phyloP scores from a whole-genome alignment of 805 yeast species.

The Cyberlindnera sargentensis region DNA sequence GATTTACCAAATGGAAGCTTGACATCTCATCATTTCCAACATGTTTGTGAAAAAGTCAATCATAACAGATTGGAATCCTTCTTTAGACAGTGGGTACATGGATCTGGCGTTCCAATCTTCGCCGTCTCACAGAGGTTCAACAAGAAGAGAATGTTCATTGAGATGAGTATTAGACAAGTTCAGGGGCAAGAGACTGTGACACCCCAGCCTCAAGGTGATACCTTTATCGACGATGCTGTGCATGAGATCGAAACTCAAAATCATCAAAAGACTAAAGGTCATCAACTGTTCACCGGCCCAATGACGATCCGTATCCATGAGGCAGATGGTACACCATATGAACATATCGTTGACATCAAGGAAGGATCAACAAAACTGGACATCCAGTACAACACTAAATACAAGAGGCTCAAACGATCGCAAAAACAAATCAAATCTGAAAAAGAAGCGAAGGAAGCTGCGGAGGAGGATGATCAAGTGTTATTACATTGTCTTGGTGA shows the following conservation, averaged over 20 bases:
- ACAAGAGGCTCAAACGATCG: conserved; percentile 69
- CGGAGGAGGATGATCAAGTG: conserved; percentile 30
- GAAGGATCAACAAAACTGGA: conserved; percentile 83
- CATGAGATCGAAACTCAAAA: conserved; percentile 6
- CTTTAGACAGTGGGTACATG: conserved; percentile 90
- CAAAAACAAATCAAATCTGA: conserved; percentile 32
- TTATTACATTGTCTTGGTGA: conserved; percentile 66
- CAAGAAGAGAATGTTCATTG: conserved; percentile 88
- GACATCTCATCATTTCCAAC: conserved; percentile 79
- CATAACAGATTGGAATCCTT: conserved; percentile 76
- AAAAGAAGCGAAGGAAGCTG: conserved; percentile 33
- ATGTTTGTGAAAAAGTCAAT: conserved; percentile 92
- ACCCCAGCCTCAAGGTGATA: conserved; percentile 27
- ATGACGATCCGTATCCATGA: conserved; percentile 96
- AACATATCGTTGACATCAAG: conserved; percentile 88
- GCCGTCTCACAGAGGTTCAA: conserved; percentile 88
- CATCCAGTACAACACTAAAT: conserved; percentile 91
- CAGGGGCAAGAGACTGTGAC: conserved; percentile 54
- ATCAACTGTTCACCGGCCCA: conserved; percentile 71
- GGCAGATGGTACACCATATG: conserved; percentile 98
- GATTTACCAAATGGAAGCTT: conserved; percentile 74
- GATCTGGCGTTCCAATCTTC: conserved; percentile 84
- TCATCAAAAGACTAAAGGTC: background rate
- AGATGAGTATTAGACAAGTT: conserved; percentile 88
- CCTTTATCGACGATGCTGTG: conserved; percentile 34